Evolutionary conservation across 345 rosid genomes (phyloP), one percentile per base, ranked within the genome.

Genomic region (Eucalyptus virginea): DNA sequence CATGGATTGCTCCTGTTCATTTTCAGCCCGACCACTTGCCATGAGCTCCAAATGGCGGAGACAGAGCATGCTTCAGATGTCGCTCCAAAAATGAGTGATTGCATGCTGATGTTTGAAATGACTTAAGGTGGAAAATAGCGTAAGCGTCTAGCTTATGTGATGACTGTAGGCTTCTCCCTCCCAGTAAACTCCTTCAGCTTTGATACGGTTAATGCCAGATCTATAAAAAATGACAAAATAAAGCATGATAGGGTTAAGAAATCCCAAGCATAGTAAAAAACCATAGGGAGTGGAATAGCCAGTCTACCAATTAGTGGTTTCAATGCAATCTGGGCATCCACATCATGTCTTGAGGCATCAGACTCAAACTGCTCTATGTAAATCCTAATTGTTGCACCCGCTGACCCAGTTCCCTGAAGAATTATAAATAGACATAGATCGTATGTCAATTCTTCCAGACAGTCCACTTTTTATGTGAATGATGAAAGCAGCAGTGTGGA

Each of bases 111-210:
- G 47, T 77, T 77, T 77, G 47, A 77, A 45, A 72, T 72, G 45
- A 72, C 81, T 72, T 77, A 40, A 77, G 47, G 47, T 40, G 30
- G 47, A 42, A 37, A 34, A 51, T 16, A 51, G 62, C 16, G 30
- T 12, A 11, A 51, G 28, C 11, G 9, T 86, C 65, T 26, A 86
- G 88, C 62, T 94, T 92, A 96, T 91, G 99, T 97, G 92, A 97
- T 95, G 90, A 97, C 99, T n/a, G 98, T 97, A 80, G 98, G 99
- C 92, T 94, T 96, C 94, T 97, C 98, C 94, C 98, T 95, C 87
- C 97, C 98, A 28, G 98, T 95, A 93, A 96, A 98, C 47, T 94
- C 98, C 94, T 96, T 94, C 92, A 98, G 94, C 96, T 95, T 98
- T 77, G 99, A 98, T 90, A 96, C 89, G 12, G 98, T 95, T 86